Percentiles rank a stretch among this genome's conserved stretches.
These are phyloP conservation scores for Begonia fuchsioides DNA, from an alignment of 306 rosid species.

Conservation along the genomic window DNA sequence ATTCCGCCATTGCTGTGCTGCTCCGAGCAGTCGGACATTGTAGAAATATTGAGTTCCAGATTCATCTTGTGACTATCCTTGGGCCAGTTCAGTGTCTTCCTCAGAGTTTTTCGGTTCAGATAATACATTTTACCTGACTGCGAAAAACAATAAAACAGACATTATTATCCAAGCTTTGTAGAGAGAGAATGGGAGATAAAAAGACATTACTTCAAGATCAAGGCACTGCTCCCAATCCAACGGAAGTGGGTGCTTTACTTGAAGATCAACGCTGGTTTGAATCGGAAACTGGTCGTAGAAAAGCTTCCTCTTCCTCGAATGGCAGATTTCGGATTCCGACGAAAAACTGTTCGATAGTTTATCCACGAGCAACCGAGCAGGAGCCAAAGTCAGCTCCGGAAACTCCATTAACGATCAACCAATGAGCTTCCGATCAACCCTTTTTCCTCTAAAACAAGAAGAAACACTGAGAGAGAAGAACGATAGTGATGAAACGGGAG, in stretches of 20 bases:
- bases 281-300: not conserved
- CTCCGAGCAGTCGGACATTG: conserved; percentile 5
- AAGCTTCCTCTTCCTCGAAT: not conserved
- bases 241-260: conserved; percentile 27
- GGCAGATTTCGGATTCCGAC: not conserved
- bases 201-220: conserved; percentile 23
- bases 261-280: conserved; percentile 20
- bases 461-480: not conserved
- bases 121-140: conserved; percentile 36
- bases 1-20: not conserved
- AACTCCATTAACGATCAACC: not conserved
- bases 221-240: conserved; percentile 45
- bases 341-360: not conserved
- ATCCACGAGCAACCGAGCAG: not conserved
- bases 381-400: not conserved
- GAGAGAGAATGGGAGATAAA: conserved; percentile 5
- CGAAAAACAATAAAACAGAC: not conserved
- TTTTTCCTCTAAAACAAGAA: not conserved
- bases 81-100: conserved; percentile 29
- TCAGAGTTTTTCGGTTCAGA: conserved; percentile 29
- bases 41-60: conserved; percentile 29
- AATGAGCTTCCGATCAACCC: not conserved
- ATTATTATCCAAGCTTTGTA: not conserved
- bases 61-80: conserved; percentile 15
- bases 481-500: not conserved